phyloP scores from a whole-genome alignment of 2,329 filamentous ascomycete species.

The Escovopsis weberi region DNA sequence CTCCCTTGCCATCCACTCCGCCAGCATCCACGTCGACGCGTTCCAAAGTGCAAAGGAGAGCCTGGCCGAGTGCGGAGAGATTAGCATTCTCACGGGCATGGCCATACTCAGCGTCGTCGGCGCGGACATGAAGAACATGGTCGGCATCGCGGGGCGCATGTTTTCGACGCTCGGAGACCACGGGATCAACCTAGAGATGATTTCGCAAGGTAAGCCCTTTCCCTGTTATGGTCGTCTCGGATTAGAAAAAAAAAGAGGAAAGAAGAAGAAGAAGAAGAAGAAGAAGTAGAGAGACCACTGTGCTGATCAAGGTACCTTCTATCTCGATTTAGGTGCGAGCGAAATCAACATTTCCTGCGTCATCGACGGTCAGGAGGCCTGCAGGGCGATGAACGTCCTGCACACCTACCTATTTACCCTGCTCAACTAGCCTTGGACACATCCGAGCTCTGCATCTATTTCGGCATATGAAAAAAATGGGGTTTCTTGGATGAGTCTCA shows the following conservation, averaged over 20 bases:
- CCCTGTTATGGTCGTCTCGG: too few species aligned
- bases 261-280: neutral
- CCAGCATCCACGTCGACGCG: constrained; percentile 46
- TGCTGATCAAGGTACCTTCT: constrained; percentile 2
- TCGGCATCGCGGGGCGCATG: constrained; percentile 85
- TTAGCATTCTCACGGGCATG: constrained; percentile 84
- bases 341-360: constrained; percentile 99
- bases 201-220: constrained; percentile 64
- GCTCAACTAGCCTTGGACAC: constrained; percentile 46
- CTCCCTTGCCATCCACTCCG: constrained; percentile 87
- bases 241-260: too few species aligned
- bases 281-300: too few species aligned
- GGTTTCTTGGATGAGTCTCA: too few species aligned
- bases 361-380: constrained; percentile 80
- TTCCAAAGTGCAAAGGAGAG: constrained; percentile 57
- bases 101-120: constrained; percentile 91
- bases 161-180: constrained; percentile 89
- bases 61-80: constrained; percentile 68
- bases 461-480: too few species aligned
- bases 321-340: constrained; percentile 54
- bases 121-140: constrained; percentile 95
- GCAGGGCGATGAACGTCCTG: constrained; percentile 86
- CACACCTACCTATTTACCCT: constrained; percentile 97
- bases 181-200: constrained; percentile 98
- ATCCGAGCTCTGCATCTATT: too few species aligned